These are phyloP conservation scores for Nigrograna mackinnonii DNA, from an alignment of 2,329 filamentous ascomycete species.

Conservation along the genomic window DNA sequence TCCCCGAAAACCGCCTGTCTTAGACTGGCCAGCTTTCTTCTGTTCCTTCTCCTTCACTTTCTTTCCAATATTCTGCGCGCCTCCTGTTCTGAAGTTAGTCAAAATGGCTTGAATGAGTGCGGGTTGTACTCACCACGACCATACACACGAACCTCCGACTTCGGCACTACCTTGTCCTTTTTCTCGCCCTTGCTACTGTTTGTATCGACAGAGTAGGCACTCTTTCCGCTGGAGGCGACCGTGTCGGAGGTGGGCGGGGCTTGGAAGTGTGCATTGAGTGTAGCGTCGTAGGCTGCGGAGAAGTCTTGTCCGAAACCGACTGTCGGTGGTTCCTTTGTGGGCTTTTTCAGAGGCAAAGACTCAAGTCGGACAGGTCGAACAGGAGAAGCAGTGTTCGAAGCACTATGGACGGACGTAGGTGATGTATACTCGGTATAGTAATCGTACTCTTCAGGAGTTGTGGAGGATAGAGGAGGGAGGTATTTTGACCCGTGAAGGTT, in stretches of 20 bases:
- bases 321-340: slow-evolving; percentile 19
- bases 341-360: slow-evolving; percentile 23
- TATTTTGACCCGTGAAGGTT: slow-evolving; percentile 24
- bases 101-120: no score
- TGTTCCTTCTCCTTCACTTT: slow-evolving; percentile 54
- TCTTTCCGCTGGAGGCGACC: slow-evolving; percentile 40
- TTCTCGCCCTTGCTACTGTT: slow-evolving; percentile 38
- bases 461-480: slow-evolving; percentile 25
- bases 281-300: slow-evolving; percentile 33
- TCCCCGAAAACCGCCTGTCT: slow-evolving; percentile 44
- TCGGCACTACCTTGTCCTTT: slow-evolving; percentile 51
- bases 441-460: slow-evolving; percentile 29
- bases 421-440: slow-evolving; percentile 33
- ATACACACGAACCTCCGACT: slow-evolving; percentile 56
- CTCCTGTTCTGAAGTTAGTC: slow-evolving; percentile 46
- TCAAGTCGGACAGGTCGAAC: slow-evolving; percentile 31
- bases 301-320: slow-evolving; percentile 27
- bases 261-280: slow-evolving; percentile 29
- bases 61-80: slow-evolving; percentile 59
- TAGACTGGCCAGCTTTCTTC: slow-evolving; percentile 47
- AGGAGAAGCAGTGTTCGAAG: slow-evolving; percentile 20
- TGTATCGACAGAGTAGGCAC: slow-evolving; percentile 44
- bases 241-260: slow-evolving; percentile 15
- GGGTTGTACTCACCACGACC: slow-evolving; percentile 55
- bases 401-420: slow-evolving; percentile 25